Conservation (phyloP, 1,284 basidiomycete genomes). For the Cryptococcus sp. region DNA sequence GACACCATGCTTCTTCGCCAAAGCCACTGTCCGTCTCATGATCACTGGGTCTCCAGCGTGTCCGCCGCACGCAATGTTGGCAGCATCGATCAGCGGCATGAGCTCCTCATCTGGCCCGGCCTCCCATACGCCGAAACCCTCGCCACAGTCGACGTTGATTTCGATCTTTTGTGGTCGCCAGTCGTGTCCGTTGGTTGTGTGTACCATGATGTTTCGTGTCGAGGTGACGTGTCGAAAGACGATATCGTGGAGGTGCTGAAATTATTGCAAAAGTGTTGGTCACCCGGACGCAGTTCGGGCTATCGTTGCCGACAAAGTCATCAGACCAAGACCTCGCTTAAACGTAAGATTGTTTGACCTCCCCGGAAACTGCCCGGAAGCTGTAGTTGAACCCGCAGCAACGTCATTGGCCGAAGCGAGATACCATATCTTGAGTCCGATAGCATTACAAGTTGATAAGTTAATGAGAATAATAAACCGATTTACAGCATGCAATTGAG, state of each 20-base stretch:
- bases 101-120: constrained; percentile 49
- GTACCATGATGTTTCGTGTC: neutral
- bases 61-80: constrained; percentile 49
- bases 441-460: too few species aligned
- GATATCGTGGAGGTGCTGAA: too few species aligned
- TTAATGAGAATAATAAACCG: too few species aligned
- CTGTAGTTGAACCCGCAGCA: neutral
- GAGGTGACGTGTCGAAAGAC: neutral
- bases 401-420: too few species aligned
- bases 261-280: too few species aligned
- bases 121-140: constrained; percentile 44
- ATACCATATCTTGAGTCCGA: too few species aligned
- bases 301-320: too few species aligned
- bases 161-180: constrained; percentile 21
- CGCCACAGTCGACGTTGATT: constrained; percentile 46
- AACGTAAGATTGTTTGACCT: neutral
- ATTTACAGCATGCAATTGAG: too few species aligned
- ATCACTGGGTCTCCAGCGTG: constrained; percentile 48
- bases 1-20: constrained; percentile 43
- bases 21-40: constrained; percentile 43
- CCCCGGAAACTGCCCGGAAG: constrained; percentile 14
- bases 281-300: too few species aligned
- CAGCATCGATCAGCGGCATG: constrained; percentile 37
- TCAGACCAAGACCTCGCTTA: neutral
- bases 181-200: neutral